Percentiles rank a stretch among this genome's conserved stretches.
phyloP scores from a whole-genome alignment of 2,329 filamentous ascomycete genomes.

The Grosmannia penicillata region DNA sequence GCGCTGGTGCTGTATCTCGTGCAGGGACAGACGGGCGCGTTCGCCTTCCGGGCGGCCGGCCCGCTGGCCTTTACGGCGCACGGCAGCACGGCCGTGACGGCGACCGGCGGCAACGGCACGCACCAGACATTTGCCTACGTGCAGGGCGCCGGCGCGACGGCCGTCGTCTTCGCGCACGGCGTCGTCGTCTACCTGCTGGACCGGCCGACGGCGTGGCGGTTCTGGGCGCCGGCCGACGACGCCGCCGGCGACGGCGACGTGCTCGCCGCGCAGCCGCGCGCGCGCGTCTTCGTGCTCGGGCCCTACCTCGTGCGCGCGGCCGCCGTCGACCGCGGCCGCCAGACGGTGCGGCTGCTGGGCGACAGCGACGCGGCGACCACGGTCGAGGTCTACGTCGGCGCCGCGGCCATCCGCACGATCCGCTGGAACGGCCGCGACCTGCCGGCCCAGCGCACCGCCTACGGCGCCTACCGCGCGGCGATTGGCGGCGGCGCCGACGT shows the following conservation, averaged over 20 bases:
- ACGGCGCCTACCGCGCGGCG: conserved; percentile 32
- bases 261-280: conserved; percentile 23
- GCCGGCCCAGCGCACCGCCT: conserved; percentile 19
- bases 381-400: conserved; percentile 39
- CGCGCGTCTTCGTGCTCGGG: conserved; percentile 41
- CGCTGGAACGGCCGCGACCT: conserved; percentile 41
- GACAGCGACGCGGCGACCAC: conserved; percentile 7
- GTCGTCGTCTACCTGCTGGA: conserved; percentile 37
- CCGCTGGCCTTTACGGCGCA: conserved; percentile 23
- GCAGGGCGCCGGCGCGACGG: conserved; percentile 28
- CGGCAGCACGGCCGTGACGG: conserved; percentile 22
- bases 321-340: conserved; percentile 16
- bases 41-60: conserved; percentile 27
- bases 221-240: conserved; percentile 32
- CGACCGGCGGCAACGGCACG: conserved; percentile 14
- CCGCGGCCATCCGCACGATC: conserved; percentile 29
- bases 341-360: conserved; percentile 1
- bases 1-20: conserved; percentile 46
- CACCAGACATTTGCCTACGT: conserved; percentile 26
- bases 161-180: conserved; percentile 32
- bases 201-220: conserved; percentile 35
- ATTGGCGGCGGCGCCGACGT: conserved; percentile 36
- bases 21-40: conserved; percentile 31
- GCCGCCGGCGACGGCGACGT: conserved; percentile 19
- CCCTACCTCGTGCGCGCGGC: conserved; percentile 17